phyloP scores from a whole-genome alignment of 2,329 filamentous ascomycete genomes.

The Magnaporthiopsis incrustans region DNA sequence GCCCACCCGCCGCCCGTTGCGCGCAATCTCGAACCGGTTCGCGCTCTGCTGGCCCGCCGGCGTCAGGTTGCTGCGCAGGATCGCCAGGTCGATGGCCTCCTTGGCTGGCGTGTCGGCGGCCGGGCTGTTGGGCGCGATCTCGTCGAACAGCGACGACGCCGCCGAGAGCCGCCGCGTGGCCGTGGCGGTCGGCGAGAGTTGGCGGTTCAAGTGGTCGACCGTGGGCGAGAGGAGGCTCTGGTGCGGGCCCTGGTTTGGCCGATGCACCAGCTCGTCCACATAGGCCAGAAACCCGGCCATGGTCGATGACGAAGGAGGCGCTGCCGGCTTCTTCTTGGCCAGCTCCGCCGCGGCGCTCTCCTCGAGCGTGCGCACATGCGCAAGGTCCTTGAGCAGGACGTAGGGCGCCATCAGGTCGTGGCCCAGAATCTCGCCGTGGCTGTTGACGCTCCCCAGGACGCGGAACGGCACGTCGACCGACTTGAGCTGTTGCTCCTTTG shows the following conservation, averaged over 20 bases:
- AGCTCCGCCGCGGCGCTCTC: neutral
- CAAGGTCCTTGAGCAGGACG: slow-evolving; percentile 77
- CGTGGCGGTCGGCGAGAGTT: slow-evolving; percentile 19
- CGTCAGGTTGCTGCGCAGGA: slow-evolving; percentile 70
- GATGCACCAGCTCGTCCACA: slow-evolving; percentile 55
- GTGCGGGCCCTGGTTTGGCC: slow-evolving; percentile 27
- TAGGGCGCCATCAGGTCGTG: slow-evolving; percentile 95
- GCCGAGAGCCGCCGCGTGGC: slow-evolving; percentile 45
- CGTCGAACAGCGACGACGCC: slow-evolving; percentile 12
- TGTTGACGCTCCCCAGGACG: slow-evolving; percentile 86
- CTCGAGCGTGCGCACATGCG: slow-evolving; percentile 38
- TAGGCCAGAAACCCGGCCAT: slow-evolving; percentile 67
- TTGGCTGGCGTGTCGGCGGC: slow-evolving; percentile 50
- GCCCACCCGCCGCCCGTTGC: slow-evolving; percentile 84
- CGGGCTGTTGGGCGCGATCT: slow-evolving; percentile 3
- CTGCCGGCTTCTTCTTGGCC: slow-evolving; percentile 10
- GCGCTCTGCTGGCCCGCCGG: slow-evolving; percentile 64
- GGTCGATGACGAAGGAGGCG: slow-evolving; percentile 26
- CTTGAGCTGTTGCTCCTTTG: slow-evolving; percentile 73
- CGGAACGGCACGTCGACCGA: slow-evolving; percentile 92
- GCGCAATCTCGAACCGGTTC: slow-evolving; percentile 93
- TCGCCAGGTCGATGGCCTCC: slow-evolving; percentile 85
- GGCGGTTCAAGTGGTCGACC: slow-evolving; percentile 23
- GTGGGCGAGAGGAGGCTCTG: slow-evolving; percentile 65
- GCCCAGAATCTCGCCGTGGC: slow-evolving; percentile 76